These are phyloP conservation scores for Vaccinium vitisidaea DNA, from an alignment of 148 eudicot species.

Conservation along the genomic window DNA sequence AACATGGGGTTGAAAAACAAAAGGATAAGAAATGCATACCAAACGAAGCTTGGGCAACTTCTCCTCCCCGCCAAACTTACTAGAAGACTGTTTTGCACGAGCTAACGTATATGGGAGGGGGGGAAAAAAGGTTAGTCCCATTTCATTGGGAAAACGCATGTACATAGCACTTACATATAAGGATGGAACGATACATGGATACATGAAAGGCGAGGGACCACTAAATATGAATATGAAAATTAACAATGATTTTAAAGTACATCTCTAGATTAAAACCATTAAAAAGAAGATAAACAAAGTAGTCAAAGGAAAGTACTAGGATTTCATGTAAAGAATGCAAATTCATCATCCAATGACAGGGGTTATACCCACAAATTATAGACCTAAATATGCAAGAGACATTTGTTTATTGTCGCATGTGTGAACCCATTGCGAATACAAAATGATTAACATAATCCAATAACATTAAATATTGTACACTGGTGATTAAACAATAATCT, in stretches of 20 bases:
- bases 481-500: not conserved
- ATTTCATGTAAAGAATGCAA: not conserved
- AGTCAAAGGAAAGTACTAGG: not conserved
- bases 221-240: not conserved
- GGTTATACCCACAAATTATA: not conserved
- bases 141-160: not conserved
- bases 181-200: not conserved
- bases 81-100: slow-evolving; percentile 60
- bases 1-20: not conserved
- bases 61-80: slow-evolving; percentile 73
- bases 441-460: not conserved
- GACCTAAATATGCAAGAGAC: not conserved
- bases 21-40: slow-evolving; percentile 47
- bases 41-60: slow-evolving; percentile 74
- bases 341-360: not conserved
- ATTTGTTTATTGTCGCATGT: not conserved
- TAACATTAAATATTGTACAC: not conserved
- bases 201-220: not conserved
- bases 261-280: not conserved
- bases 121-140: no score
- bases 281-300: not conserved
- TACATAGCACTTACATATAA: slow-evolving; percentile 16
- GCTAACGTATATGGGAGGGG: slow-evolving; percentile 28
- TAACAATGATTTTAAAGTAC: not conserved
- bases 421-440: not conserved